phyloP scores from a whole-genome alignment of 495 filamentous ascomycete genomes.

The Aspergillus biplanus region DNA sequence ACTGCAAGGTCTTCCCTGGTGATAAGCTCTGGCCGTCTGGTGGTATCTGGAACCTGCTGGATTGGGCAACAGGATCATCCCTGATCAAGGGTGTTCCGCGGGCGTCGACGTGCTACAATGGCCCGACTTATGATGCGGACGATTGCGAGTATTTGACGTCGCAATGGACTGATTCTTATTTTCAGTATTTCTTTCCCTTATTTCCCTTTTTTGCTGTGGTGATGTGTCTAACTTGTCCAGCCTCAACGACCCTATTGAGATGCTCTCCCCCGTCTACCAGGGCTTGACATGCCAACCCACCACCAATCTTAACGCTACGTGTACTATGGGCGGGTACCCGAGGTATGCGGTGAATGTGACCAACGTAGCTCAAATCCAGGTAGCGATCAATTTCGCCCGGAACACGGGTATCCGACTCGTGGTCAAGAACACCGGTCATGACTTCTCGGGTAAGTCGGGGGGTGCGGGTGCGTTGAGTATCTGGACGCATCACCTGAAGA shows the following conservation, averaged over 20 bases:
- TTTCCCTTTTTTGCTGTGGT: too few relatives aligned
- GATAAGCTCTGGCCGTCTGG: conserved; percentile 48
- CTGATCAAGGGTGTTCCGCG: conserved; percentile 60
- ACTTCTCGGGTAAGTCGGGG: conserved; percentile 62
- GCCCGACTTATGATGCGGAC: conserved; percentile 47
- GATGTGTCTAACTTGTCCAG: conserved; percentile 23
- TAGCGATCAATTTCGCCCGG: conserved; percentile 64
- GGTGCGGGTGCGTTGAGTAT: conserved; percentile 58
- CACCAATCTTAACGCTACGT: conserved; percentile 40
- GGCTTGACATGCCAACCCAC: conserved; percentile 41
- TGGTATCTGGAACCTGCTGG: conserved; percentile 46
- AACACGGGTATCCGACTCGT: conserved; percentile 60
- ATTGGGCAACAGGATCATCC: conserved; percentile 50
- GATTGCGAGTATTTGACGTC: conserved; percentile 38
- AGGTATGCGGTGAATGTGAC: conserved; percentile 63
- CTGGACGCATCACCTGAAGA: conserved; percentile 65
- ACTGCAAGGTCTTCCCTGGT: conserved; percentile 57
- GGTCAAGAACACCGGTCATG: conserved; percentile 75
- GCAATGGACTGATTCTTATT: conserved; percentile 34
- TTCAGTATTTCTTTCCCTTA: conserved; percentile 28
- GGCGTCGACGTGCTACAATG: conserved; percentile 57
- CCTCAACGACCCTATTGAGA: conserved; percentile 40
- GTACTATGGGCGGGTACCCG: conserved; percentile 61
- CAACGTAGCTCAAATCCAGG: conserved; percentile 57
- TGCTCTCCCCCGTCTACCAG: conserved; percentile 50